These are phyloP conservation scores for Plasmodium inui DNA, from an alignment of 169 alveolate genomes.

Conservation along the genomic window DNA sequence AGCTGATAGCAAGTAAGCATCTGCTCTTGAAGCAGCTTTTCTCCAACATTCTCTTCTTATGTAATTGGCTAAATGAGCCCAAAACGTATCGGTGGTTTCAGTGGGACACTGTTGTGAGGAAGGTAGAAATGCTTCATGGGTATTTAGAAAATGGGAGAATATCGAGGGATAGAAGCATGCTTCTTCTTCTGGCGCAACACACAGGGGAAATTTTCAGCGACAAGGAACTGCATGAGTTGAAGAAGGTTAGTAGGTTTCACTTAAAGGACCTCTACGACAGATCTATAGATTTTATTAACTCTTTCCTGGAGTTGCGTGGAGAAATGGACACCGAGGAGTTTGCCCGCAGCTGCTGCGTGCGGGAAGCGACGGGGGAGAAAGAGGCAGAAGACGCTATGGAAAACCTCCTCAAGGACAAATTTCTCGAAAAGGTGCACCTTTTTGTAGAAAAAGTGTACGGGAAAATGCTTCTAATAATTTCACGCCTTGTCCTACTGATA, in stretches of 20 bases:
- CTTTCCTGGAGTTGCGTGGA: constrained; percentile 43
- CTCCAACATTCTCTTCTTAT: constrained; percentile 53
- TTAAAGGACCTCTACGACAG: constrained; percentile 65
- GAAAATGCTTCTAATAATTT: constrained; percentile 52
- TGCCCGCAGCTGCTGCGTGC: constrained; percentile 38
- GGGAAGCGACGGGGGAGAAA: background rate
- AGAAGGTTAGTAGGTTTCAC: constrained; percentile 43
- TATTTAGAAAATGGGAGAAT: constrained; percentile 73
- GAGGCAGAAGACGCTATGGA: background rate
- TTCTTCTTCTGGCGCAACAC: constrained; percentile 65
- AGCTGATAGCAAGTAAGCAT: constrained; percentile 52
- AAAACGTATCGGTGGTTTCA: constrained; percentile 55
- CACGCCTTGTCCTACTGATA: constrained; percentile 51
- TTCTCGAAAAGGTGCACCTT: constrained; percentile 40
- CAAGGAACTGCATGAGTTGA: constrained; percentile 42
- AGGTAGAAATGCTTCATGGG: constrained; percentile 47
- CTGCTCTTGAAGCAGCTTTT: constrained; percentile 50
- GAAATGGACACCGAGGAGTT: constrained; percentile 36
- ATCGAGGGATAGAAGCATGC: constrained; percentile 68
- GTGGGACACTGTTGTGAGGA: constrained; percentile 46
- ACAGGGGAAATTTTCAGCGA: constrained; percentile 74
- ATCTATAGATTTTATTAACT: constrained; percentile 69
- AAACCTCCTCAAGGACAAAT: constrained; percentile 13
- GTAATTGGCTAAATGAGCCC: constrained; percentile 73
- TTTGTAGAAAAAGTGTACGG: constrained; percentile 44